Conservation (phyloP, 805 yeast genomes). For the Yarrowia porcina region DNA sequence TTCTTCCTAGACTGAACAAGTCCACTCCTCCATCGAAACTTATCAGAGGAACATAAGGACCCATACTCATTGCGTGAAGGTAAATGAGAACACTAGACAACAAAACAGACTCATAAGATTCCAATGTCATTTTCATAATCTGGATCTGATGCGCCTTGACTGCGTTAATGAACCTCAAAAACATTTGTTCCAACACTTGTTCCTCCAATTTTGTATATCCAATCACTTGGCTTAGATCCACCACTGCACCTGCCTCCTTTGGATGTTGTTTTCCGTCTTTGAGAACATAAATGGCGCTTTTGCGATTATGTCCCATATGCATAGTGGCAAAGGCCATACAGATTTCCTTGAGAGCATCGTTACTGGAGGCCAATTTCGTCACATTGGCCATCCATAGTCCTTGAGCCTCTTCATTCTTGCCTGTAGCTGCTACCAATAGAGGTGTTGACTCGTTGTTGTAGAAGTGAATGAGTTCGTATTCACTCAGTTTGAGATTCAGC, state of each 20-base stretch:
- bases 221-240: not conserved
- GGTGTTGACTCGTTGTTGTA: not conserved
- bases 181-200: not conserved
- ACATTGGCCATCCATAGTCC: conserved; percentile 6
- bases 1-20: not conserved
- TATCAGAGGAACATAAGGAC: not conserved
- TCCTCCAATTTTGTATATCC: not conserved
- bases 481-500: not conserved
- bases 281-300: not conserved
- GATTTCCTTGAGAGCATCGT: not conserved
- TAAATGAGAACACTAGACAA: not conserved
- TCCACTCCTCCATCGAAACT: not conserved
- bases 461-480: not conserved
- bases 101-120: not conserved
- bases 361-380: not conserved
- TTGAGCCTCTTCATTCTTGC: not conserved
- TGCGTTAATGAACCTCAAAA: not conserved
- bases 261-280: not conserved
- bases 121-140: not conserved
- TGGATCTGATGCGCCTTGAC: not conserved
- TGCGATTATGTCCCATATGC: conserved; percentile 11
- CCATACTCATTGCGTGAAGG: not conserved
- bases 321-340: conserved; percentile 5
- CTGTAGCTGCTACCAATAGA: not conserved
- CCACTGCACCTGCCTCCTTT: not conserved